Evolutionary conservation across 2,329 filamentous ascomycete genomes (phyloP).

Genomic region (Colletotrichum euphorbiae): DNA sequence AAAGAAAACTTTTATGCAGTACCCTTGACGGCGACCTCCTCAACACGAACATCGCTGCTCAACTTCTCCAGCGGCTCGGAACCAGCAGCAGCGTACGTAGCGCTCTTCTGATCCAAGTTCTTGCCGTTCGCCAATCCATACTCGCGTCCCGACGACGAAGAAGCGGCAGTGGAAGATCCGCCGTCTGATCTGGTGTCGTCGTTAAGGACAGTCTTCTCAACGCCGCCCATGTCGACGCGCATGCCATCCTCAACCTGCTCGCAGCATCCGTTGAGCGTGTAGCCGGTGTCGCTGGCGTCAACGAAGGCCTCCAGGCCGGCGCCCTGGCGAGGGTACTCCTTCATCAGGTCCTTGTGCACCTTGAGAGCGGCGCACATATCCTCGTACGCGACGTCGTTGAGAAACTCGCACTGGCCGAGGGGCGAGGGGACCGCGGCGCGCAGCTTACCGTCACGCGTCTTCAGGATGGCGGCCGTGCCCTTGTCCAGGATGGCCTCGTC

Average conservation of each 20-base stretch:
- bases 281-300: constrained; percentile 75
- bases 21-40: constrained; percentile 1
- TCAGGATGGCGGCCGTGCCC: constrained; percentile 75
- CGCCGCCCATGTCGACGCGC: background rate
- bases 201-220: constrained; percentile 1
- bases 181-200: constrained; percentile 18
- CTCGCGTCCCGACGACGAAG: constrained; percentile 18
- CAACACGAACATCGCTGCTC: background rate
- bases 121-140: constrained; percentile 30
- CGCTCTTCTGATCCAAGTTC: background rate
- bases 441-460: constrained; percentile 76
- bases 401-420: constrained; percentile 73
- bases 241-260: constrained; percentile 9
- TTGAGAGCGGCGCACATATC: constrained; percentile 72
- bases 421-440: constrained; percentile 77
- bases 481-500: constrained; percentile 73
- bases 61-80: constrained; percentile 10
- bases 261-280: constrained; percentile 51
- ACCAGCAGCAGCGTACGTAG: constrained; percentile 5
- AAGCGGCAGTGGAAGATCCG: constrained; percentile 1
- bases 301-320: constrained; percentile 77
- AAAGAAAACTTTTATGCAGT: constrained; percentile 2
- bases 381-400: constrained; percentile 73
- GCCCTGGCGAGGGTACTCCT: constrained; percentile 71
- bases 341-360: constrained; percentile 73